Base-by-base conservation (phyloP, 495 filamentous ascomycete genomes). In the Talaromyces stipitatus region DNA sequence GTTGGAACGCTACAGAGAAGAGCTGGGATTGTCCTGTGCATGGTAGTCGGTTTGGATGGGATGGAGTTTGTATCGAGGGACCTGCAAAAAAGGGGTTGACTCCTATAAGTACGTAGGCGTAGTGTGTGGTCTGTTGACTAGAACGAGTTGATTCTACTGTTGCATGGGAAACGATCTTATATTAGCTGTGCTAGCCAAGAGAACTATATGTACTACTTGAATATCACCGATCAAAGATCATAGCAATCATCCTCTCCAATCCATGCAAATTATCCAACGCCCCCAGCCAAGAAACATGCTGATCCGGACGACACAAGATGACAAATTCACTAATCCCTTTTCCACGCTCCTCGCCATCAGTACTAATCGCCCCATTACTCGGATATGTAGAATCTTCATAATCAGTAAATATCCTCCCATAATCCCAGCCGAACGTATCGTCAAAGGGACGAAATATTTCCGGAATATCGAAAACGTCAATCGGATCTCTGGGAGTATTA, bases 1-100 rank as follows among this genome's bases (percentile, higher is more conserved):
- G 73, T 53, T 83, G 81, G 81, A 84, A 84, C 53, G 46, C 58
- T 1, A 66, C 66, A 0, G 81, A 83, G 67, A 81, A 78, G 69
- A 76, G 74, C 53, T 83, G 79, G 70, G 81, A 83, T 51, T 69
- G 61, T 56, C 61, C 71, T 24, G 73, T 83, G 0, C 80, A 85
- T 60, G 80, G 79, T 0, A 80, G 76, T 58, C 71, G 82, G 2
- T 83, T 83, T 60, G 74, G 74, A 8, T 70, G 72, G 23, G 76
- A 77, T 27, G 80, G 81, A 7, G 62, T 82, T 22, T 76, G 77
- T 36, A 59, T 83, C 10, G 71, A 68, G 33, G 81, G 81, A 0
- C 80, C 80, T 20, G 66, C 77, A 0, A 82, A 81, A 48, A 26
- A 48, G 45, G 45, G 45, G 22, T 9, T 48, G 10, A 24, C 45